Conservation (phyloP, 495 filamentous ascomycete genomes). For the Xylaria intraflava region DNA sequence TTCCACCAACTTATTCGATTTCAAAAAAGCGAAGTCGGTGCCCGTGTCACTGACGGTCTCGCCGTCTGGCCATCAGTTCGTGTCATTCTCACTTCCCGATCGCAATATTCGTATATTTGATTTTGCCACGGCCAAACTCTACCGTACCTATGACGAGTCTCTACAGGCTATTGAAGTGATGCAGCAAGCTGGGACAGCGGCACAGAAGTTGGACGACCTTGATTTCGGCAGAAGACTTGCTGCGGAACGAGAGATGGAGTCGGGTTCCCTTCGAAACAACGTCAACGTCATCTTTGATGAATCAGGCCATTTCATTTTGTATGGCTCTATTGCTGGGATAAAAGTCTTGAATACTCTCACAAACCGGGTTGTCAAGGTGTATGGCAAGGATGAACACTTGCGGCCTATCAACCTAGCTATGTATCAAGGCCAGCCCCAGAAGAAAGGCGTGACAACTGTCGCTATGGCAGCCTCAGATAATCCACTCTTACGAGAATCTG, state of each 20-base stretch:
- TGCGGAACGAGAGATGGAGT: conserved; percentile 79
- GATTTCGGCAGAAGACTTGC: conserved; percentile 90
- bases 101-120: conserved; percentile 89
- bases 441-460: conserved; percentile 87
- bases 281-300: conserved; percentile 92
- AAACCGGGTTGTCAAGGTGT: conserved; percentile 81
- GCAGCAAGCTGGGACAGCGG: conserved; percentile 83
- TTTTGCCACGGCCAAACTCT: conserved; percentile 78
- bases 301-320: conserved; percentile 89
- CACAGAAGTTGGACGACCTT: conserved; percentile 72
- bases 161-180: conserved; percentile 78
- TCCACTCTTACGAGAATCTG: conserved; percentile 86
- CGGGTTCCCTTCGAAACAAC: conserved; percentile 53
- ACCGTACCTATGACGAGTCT: conserved; percentile 92
- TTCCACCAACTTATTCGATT: conserved; percentile 88
- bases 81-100: conserved; percentile 88
- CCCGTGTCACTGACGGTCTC: conserved; percentile 83
- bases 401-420: conserved; percentile 73
- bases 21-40: conserved; percentile 87
- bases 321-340: conserved; percentile 81
- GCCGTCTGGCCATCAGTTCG: conserved; percentile 75
- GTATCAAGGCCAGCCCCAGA: conserved; percentile 93
- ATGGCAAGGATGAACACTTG: conserved; percentile 82
- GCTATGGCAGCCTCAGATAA: conserved; percentile 95
- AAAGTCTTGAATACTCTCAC: conserved; percentile 95